Percentiles rank a stretch among this genome's conserved stretches.
phyloP scores from a whole-genome alignment of 306 rosid species.

The Sicyos edulis region DNA sequence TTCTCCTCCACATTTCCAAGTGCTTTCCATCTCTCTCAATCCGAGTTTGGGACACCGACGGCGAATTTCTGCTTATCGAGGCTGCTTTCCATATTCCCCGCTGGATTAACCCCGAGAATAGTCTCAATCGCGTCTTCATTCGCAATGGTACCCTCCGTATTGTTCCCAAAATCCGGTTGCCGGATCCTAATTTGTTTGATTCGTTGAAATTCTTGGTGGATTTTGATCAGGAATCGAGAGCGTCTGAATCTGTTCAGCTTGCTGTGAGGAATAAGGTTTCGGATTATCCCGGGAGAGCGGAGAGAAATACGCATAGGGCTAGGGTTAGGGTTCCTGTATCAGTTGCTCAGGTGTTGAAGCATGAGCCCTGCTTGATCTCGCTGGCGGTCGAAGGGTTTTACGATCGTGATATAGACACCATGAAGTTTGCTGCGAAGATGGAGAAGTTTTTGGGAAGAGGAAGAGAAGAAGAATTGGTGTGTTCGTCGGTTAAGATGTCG shows the following conservation, averaged over 20 bases:
- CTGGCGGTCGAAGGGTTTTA: slow-evolving; percentile 86
- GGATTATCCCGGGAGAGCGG: slow-evolving; percentile 64
- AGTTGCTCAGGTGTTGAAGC: slow-evolving; percentile 57
- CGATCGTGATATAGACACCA: slow-evolving; percentile 73
- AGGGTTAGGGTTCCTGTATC: slow-evolving; percentile 76
- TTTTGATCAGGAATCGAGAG: slow-evolving; percentile 36
- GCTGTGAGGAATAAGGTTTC: slow-evolving; percentile 43
- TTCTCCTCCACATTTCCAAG: slow-evolving; percentile 58
- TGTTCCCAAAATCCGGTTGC: slow-evolving; percentile 40
- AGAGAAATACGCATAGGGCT: slow-evolving; percentile 45
- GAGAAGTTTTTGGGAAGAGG: slow-evolving; percentile 61
- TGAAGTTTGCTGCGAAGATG: slow-evolving; percentile 76
- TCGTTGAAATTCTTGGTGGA: slow-evolving; percentile 45
- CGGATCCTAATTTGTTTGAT: slow-evolving; percentile 41
- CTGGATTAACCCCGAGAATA: slow-evolving; percentile 81
- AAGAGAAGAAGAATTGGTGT: slow-evolving; percentile 50
- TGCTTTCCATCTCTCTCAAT: slow-evolving; percentile 57
- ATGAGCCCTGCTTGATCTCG: slow-evolving; percentile 62
- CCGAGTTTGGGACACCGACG: slow-evolving; percentile 85
- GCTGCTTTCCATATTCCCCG: slow-evolving; percentile 93
- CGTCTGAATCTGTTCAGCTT: slow-evolving; percentile 52
- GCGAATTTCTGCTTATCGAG: slow-evolving; percentile 87
- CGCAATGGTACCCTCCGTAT: slow-evolving; percentile 54
- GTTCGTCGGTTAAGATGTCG: slow-evolving; percentile 66
- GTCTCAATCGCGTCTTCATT: slow-evolving; percentile 64